These are phyloP conservation scores for Globisporangium cystogenes DNA, from an alignment of 352 stramenopile genomes.

Conservation along the genomic window DNA sequence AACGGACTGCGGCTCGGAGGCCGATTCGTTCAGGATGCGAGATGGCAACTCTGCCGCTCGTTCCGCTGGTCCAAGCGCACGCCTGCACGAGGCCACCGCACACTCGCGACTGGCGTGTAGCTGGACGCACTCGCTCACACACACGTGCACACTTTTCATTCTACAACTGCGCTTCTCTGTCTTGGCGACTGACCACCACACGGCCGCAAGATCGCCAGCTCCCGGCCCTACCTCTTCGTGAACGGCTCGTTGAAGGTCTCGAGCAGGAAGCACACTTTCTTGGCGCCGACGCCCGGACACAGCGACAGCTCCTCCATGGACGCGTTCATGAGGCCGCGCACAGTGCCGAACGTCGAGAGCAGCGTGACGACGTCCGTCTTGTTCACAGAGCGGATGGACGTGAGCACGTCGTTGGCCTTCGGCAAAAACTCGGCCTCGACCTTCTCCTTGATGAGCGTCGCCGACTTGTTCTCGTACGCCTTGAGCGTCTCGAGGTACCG, in stretches of 20 bases:
- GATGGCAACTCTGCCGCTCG: background rate
- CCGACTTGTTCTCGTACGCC: conserved; percentile 94
- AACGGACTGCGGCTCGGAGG: background rate
- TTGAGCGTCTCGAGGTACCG: conserved; percentile 97
- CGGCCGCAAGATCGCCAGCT: background rate
- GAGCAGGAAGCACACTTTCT: conserved; percentile 92
- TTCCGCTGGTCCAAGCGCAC: background rate
- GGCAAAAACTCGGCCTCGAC: conserved; percentile 88
- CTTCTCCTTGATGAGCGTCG: conserved; percentile 92
- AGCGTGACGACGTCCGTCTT: conserved; percentile 95
- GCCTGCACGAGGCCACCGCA: too few relatives aligned
- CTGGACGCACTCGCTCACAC: background rate
- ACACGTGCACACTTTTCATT: background rate
- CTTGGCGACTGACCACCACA: background rate
- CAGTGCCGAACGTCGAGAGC: conserved; percentile 88
- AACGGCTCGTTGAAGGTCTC: conserved; percentile 95
- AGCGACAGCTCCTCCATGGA: conserved; percentile 92
- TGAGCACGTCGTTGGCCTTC: conserved; percentile 90
- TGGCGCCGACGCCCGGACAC: conserved; percentile 92
- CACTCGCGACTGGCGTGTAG: background rate
- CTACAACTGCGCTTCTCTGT: background rate
- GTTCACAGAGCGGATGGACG: conserved; percentile 89
- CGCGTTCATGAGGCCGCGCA: conserved; percentile 84
- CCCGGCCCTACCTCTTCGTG: conserved; percentile 39
- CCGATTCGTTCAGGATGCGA: background rate